Evolutionary conservation across 345 rosid species (phyloP).

Genomic region (Aquilaria malaccensis): DNA sequence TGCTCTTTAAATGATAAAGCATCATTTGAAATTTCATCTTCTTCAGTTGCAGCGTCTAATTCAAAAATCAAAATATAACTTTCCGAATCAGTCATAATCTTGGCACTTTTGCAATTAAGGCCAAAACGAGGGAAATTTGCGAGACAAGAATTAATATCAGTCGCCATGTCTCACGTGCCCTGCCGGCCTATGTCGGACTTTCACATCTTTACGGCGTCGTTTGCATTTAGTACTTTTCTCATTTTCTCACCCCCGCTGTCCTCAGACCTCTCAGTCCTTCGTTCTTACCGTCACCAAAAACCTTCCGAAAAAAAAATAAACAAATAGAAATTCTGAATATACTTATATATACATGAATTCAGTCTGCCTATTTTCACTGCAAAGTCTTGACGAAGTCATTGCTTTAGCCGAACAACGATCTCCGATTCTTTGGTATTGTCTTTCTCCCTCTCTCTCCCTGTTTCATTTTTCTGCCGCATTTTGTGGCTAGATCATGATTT

Average conservation of each 20-base stretch:
- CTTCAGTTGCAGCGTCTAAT: conserved; percentile 33
- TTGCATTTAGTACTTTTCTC: conserved; percentile 9
- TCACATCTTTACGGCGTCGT: conserved; percentile 25
- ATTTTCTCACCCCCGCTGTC: too few species aligned
- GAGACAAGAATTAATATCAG: conserved; percentile 8
- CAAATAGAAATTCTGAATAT: not conserved
- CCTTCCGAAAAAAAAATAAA: too few species aligned
- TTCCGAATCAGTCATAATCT: not conserved
- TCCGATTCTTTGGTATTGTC: not conserved
- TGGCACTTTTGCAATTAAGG: conserved; percentile 21
- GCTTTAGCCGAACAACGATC: conserved; percentile 5
- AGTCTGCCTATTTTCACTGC: conserved; percentile 16
- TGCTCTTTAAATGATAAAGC: conserved; percentile 17
- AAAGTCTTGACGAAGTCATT: conserved; percentile 9
- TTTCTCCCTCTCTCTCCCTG: conserved; percentile 10
- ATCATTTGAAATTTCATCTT: conserved; percentile 28
- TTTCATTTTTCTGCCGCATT: conserved; percentile 5
- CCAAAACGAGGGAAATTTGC: conserved; percentile 4
- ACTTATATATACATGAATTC: not conserved
- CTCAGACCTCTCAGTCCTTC: too few species aligned
- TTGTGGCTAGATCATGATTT: conserved; percentile 19
- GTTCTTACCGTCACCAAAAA: too few species aligned
- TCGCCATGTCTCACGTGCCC: conserved; percentile 20
- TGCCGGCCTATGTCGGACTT: conserved; percentile 43
- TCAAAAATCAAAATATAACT: conserved; percentile 13